A percentile compares a stretch with the other conserved stretches of the same genome.
phyloP scores from a whole-genome alignment of 352 stramenopile species.

The Phytophthora multivora region DNA sequence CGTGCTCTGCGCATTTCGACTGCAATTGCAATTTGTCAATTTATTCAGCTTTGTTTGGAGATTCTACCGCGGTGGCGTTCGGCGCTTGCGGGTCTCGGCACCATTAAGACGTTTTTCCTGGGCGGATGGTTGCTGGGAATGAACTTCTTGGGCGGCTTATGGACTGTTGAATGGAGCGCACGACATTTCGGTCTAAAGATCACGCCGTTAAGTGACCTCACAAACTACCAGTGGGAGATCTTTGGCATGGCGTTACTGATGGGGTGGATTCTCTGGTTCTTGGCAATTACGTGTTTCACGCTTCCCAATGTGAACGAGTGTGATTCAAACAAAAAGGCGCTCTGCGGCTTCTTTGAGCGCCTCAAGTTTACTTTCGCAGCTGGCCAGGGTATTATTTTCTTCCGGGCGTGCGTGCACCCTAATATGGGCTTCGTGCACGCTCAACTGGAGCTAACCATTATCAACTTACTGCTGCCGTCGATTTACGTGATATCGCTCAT shows the following conservation, averaged over 20 bases:
- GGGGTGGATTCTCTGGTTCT: constrained; percentile 84
- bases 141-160: constrained; percentile 68
- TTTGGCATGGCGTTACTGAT: constrained; percentile 81
- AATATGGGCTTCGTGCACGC: constrained; percentile 88
- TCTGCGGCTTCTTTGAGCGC: constrained; percentile 73
- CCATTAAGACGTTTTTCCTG: constrained; percentile 56
- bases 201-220: constrained; percentile 72
- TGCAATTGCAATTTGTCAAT: constrained; percentile 83
- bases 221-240: constrained; percentile 76
- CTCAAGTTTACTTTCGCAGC: constrained; percentile 86
- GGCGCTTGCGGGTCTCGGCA: constrained; percentile 60
- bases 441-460: constrained; percentile 88
- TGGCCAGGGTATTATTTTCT: constrained; percentile 81
- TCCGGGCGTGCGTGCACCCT: constrained; percentile 77
- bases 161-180: constrained; percentile 78
- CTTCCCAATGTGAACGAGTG: constrained; percentile 56
- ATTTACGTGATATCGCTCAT: constrained; percentile 90
- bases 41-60: constrained; percentile 85
- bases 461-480: constrained; percentile 84
- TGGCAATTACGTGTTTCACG: constrained; percentile 69
- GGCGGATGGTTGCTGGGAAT: constrained; percentile 62
- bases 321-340: constrained; percentile 67
- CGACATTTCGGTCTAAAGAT: constrained; percentile 72
- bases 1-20: constrained; percentile 78
- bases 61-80: constrained; percentile 78